Conservation (phyloP, 352 stramenopile genomes). For the Pythium dissotocum region DNA sequence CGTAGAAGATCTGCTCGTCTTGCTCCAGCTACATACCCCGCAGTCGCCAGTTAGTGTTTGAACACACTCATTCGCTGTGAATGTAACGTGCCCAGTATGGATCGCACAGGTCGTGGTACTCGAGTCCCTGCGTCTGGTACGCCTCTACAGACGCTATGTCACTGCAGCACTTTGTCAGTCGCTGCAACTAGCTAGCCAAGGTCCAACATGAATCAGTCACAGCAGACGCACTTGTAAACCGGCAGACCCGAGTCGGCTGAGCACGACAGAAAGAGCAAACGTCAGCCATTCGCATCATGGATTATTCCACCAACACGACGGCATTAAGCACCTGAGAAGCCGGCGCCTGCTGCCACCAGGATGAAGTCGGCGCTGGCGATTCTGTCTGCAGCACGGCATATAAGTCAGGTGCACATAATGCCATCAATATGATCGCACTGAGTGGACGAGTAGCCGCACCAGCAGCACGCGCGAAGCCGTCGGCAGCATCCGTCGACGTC, state of each 20-base stretch:
- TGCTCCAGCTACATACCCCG: slow-evolving; percentile 51
- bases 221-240: slow-evolving; percentile 76
- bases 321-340: slow-evolving; percentile 68
- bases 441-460: slow-evolving; percentile 1
- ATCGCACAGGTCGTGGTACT: slow-evolving; percentile 91
- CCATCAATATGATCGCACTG: not conserved
- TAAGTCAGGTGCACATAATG: not conserved
- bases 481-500: not conserved
- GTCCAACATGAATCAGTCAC: not conserved
- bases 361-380: slow-evolving; percentile 83
- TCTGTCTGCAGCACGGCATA: slow-evolving; percentile 37
- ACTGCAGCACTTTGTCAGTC: slow-evolving; percentile 26
- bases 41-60: not conserved
- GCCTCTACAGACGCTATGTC: slow-evolving; percentile 85
- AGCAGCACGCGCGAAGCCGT: slow-evolving; percentile 9
- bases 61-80: not conserved
- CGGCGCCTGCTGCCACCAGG: slow-evolving; percentile 84
- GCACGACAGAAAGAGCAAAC: not conserved
- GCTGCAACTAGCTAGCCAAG: not conserved
- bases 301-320: not conserved
- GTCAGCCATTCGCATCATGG: not conserved
- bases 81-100: slow-evolving; percentile 59
- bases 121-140: slow-evolving; percentile 76
- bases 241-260: slow-evolving; percentile 82
- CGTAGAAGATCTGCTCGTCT: slow-evolving; percentile 86